These are phyloP conservation scores for Talaromyces albobiverticillius DNA, from an alignment of 2,329 filamentous ascomycete species.

Conservation along the genomic window DNA sequence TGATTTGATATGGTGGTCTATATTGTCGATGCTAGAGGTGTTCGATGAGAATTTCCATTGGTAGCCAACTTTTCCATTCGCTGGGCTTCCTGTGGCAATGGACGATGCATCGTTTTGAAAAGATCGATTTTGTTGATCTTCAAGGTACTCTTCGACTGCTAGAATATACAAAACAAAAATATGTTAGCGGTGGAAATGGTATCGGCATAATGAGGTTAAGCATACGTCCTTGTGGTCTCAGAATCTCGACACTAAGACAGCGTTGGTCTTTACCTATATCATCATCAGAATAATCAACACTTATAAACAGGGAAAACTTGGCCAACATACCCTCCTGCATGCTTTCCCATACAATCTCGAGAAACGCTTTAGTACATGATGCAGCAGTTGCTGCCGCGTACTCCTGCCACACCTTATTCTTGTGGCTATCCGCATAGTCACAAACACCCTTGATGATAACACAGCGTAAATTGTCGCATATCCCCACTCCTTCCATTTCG, in stretches of 20 bases:
- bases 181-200: not conserved
- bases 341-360: conserved; percentile 11
- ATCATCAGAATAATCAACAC: not conserved
- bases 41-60: conserved; percentile 3
- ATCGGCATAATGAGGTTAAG: not conserved
- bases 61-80: not conserved
- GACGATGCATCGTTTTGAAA: not conserved
- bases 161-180: not conserved
- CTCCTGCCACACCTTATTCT: conserved; percentile 36
- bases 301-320: not conserved
- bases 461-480: conserved; percentile 19
- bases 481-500: conserved; percentile 23
- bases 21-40: not conserved
- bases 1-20: conserved; percentile 1
- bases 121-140: not conserved
- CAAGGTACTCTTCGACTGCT: not conserved
- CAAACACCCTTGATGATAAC: conserved; percentile 29
- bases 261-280: not conserved
- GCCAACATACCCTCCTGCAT: not conserved
- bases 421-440: conserved; percentile 40
- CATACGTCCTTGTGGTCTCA: not conserved
- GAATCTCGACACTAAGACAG: not conserved
- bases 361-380: conserved; percentile 28
- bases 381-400: conserved; percentile 40
- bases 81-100: not conserved